Evolutionary conservation across 2,329 filamentous ascomycete genomes (phyloP), one percentile per base, ranked within the genome.

Genomic region (Cylindrodendrum hubeiense): DNA sequence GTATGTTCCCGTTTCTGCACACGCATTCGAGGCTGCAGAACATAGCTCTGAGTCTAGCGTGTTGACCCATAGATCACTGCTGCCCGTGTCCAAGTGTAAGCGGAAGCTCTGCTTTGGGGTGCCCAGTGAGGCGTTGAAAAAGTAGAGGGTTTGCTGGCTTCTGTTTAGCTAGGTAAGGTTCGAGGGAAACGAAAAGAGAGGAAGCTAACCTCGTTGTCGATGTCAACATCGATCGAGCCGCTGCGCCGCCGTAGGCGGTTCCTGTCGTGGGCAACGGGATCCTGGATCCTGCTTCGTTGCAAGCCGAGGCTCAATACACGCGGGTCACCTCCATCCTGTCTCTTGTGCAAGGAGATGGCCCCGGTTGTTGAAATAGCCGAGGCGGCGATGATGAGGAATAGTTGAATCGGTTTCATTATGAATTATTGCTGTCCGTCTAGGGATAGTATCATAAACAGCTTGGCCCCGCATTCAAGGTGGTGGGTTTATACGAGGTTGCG

Each of bases 41-140:
- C 93, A 97, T 17, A 93, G 78, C 1, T 73, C 63, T 1, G 92
- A 95, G 52, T 78, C 79, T 3, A 84, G 81, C 2, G 89, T 86
- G 75, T 97, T 96, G 8, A 91, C 86, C 89, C 90, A 91, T 22
- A 91, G 79, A 74, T 92, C 90, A 71, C 88, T 91, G 78, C 89
- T 91, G 53, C 90, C 90, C 6, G 90, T 92, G 77, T 92, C 90
- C 57, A 92, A 76, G 70, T 90, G 88, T 65, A 91, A 80, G 19
- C 84, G 83, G 46, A 92, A 71, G 1, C 77, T 69, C 74, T 90
- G 88, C 10, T 85, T 74, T 13, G 90, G 90, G 3, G 89, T 91
- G 53, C 90, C 90, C 51, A 92, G 69, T 6, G 87, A 85, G 51
- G 82, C 85, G 75, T 91, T 91, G 71, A 89, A 82, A 70, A 87